Base-by-base conservation (phyloP, 208 protist genomes). In the Tritrichomonas foetus region DNA sequence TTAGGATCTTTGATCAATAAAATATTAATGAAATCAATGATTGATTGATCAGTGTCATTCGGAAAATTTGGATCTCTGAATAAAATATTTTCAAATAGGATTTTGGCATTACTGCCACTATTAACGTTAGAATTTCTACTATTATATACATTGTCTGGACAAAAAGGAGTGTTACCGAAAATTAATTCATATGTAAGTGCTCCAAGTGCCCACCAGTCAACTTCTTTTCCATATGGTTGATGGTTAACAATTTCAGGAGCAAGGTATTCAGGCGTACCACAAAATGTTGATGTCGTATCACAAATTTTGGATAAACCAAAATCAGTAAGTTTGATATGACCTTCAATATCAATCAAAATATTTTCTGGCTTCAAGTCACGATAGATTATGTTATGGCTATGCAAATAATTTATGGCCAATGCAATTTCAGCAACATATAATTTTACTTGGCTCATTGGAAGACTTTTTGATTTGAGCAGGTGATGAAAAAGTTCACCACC, bases 241-340 rank as follows among this genome's bases (percentile, higher is more conserved):
- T 55, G 14, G 11, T 39, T 41, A 11, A 89, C 14, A 16, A 74
- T 94, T 94, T 49, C 66, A 47, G n/a, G 94, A 93, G 66, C 96
- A 13, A 94, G 3, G 82, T 97, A 97, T 69, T 97, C 96, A 25
- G 96, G 95, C 20, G 96, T 97, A 57, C 96, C 96, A 94, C 96
- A 97, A 92, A 97, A 96, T 36, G 96, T 97, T 64, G 93, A 93
- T 14, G 96, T 96, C 30, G 94, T 80, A 72, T 94, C 80, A 2
- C 50, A 36, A 92, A 96, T 94, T 93, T 97, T 97, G 1, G 96
- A 97, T 20, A 97, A 78, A n/a, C 96, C 96, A 94, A 97, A 97
- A 94, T 97, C 96, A 33, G 94, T 84, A 20, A 95, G 13, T 53
- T 55, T 57, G 30, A 95, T 55, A 74, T 95, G 95, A 0, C 95